Evolutionary conservation across 306 rosid species (phyloP).

Genomic region (Notholithocarpus densiflorus): DNA sequence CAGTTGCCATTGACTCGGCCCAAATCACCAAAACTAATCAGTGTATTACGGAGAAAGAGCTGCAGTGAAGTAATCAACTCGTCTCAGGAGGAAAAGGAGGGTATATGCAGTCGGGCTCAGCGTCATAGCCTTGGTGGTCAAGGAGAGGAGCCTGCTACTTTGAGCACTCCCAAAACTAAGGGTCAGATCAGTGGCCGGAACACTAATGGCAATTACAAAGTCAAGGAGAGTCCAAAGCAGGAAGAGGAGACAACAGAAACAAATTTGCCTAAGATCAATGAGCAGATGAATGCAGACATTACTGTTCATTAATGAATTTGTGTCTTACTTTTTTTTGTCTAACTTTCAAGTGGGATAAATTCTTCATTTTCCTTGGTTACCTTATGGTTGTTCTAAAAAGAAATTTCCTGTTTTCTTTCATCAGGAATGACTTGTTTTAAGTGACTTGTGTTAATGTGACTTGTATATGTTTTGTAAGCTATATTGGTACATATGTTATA

Average conservation of each 20-base stretch:
- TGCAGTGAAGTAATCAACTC: constrained; percentile 50
- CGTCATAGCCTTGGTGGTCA: constrained; percentile 57
- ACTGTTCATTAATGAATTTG: constrained; percentile 57
- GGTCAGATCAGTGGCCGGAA: constrained; percentile 33
- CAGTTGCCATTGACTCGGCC: constrained; percentile 92
- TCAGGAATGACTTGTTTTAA: constrained; percentile 54
- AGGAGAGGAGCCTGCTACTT: constrained; percentile 26
- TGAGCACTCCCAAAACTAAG: constrained; percentile 34
- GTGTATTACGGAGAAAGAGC: constrained; percentile 69
- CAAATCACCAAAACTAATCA: constrained; percentile 72
- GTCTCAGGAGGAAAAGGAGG: constrained; percentile 31
- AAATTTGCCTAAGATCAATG: constrained; percentile 35
- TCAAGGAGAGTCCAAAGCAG: constrained; percentile 41
- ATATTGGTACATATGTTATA: constrained; percentile 47
- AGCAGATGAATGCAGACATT: constrained; percentile 60
- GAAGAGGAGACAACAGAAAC: constrained; percentile 42
- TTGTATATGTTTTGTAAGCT: constrained; percentile 86
- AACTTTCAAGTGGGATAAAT: constrained; percentile 41
- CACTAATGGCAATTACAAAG: constrained; percentile 35
- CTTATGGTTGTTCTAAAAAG: constrained; percentile 44
- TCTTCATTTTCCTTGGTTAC: constrained; percentile 34
- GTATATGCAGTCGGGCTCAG: constrained; percentile 36
- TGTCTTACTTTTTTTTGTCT: constrained; percentile 24
- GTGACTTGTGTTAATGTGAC: constrained; percentile 56
- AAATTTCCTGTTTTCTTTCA: constrained; percentile 57